Conservation (phyloP, 257 asterid species). For the Cruciata laevipes region DNA sequence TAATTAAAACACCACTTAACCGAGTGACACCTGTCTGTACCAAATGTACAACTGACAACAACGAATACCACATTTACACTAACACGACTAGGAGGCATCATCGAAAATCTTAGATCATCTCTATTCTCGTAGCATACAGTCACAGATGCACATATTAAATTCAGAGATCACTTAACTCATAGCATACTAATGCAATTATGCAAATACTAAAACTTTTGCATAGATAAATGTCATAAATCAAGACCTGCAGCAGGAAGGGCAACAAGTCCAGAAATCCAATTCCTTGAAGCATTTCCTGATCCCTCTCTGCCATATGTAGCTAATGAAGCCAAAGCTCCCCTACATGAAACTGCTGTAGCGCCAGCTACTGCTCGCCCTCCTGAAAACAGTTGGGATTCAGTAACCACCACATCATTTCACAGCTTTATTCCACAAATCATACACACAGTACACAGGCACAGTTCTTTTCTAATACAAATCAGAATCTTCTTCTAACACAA, state of each 20-base stretch:
- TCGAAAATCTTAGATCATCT: neutral
- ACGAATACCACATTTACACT: neutral
- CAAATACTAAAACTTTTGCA: neutral
- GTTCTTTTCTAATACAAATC: neutral
- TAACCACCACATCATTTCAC: neutral
- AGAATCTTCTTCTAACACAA: neutral
- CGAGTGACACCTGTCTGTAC: neutral
- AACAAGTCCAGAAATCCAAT: constrained; percentile 71
- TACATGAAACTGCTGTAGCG: constrained; percentile 54
- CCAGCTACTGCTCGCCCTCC: constrained; percentile 82
- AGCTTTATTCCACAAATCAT: neutral
- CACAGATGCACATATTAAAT: neutral
- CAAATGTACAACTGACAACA: neutral
- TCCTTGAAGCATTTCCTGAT: constrained; percentile 50
- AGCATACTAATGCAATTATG: neutral
- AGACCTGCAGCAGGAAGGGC: constrained; percentile 92
- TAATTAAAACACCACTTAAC: neutral
- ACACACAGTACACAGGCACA: neutral
- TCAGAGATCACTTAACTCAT: neutral
- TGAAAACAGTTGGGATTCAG: constrained; percentile 20
- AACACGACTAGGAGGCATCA: neutral
- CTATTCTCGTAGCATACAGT: neutral
- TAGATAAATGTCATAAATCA: neutral
- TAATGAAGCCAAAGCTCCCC: constrained; percentile 58
- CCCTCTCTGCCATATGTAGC: constrained; percentile 52